Evolutionary conservation across 2,329 filamentous ascomycete species (phyloP).

Genomic region (Leptodontidium sp.): DNA sequence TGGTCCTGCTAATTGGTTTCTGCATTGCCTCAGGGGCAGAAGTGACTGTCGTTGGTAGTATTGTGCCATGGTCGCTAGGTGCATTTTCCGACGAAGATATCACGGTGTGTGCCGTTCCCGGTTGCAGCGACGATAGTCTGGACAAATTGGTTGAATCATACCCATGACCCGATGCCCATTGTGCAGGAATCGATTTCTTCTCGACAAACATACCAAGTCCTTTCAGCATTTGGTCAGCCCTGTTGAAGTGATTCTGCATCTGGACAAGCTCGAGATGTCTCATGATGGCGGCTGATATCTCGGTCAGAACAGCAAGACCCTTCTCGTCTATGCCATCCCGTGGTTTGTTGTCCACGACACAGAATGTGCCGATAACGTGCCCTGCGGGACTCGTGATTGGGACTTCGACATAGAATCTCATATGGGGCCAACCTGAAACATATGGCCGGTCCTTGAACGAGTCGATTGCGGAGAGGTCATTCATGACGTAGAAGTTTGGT

Average conservation of each 20-base stretch:
- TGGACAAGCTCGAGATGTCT: conserved; percentile 64
- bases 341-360: conserved; percentile 63
- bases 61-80: background rate
- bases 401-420: conserved; percentile 42
- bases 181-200: conserved; percentile 12
- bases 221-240: conserved; percentile 59
- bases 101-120: background rate
- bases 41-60: conserved; percentile 9
- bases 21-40: background rate
- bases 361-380: conserved; percentile 64
- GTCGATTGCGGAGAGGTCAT: conserved; percentile 35
- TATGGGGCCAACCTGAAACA: conserved; percentile 35
- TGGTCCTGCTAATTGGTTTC: background rate
- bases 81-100: background rate
- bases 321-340: conserved; percentile 58
- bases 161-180: background rate
- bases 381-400: conserved; percentile 39
- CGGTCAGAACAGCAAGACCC: conserved; percentile 61
- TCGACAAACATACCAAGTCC: conserved; percentile 62
- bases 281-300: conserved; percentile 63
- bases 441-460: conserved; percentile 35
- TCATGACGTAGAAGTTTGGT: conserved; percentile 34
- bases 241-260: conserved; percentile 55
- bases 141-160: background rate
- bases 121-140: background rate